Base-by-base conservation (phyloP, 1,284 basidiomycete genomes). In the Moesziomyces antarcticus region DNA sequence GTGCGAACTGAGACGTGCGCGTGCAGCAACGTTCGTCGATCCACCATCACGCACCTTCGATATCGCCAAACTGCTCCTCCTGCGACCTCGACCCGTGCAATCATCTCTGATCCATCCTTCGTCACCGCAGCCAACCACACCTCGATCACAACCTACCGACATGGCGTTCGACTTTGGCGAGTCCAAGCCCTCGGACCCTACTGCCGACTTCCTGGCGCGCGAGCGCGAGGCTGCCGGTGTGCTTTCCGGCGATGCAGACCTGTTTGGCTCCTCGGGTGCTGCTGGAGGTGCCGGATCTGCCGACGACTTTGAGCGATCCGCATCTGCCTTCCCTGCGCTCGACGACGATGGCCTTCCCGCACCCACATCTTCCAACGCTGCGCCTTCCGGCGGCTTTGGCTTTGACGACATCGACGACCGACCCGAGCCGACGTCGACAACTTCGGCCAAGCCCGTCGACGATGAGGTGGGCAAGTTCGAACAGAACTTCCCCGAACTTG, bases 401-500 rank as follows among this genome's bases (percentile, higher is more conserved):
- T 70, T 73, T 45, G 69, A 73, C 22, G 67, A 78, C 37, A 44
- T 62, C 42, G 59, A 73, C 11, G 61, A 64, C 42, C 25, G 43
- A 24, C 68, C 57, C 20, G 57, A 45, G 3, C 50, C 69, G 0
- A 43, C 21, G 7, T 64, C 57, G 22, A 50, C 56, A 33, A 53
- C 54, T 48, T 44, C 52, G 46, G 40, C 46, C 40, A 51, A 70
- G 46, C 54, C 63, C 16, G 72, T 56, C 40, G 84, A 86, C 60
- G 91, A 92, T 70, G 94, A 95, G 75, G 89, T 94, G 69, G 92
- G 93, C 77, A 90, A 92, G 85, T 98, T 98, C 77, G 91, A 96
- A 86, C 91, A 87, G 82, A 90, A 93, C 73, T 98, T 96, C 85
- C 95, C 95, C 0, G 93, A 93, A 76, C 88, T 98, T 61, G 89